A percentile compares a stretch with the other conserved stretches of the same genome.
phyloP scores from a whole-genome alignment of 129 eudicot species.

The Solidago caesia region DNA sequence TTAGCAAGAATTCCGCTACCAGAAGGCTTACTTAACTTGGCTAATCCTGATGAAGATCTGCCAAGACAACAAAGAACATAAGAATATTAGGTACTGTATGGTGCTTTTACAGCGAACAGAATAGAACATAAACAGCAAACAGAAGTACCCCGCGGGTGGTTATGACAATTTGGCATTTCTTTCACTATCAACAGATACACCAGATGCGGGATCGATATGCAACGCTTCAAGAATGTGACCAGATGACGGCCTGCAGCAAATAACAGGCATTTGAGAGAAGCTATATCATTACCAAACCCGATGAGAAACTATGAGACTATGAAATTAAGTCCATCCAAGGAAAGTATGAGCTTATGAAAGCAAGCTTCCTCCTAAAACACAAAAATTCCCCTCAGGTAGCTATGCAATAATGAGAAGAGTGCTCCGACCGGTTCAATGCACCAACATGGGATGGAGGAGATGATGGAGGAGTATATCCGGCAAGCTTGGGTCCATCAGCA shows the following conservation, averaged over 20 bases:
- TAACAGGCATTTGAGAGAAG: slow-evolving; percentile 41
- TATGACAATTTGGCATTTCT: slow-evolving; percentile 59
- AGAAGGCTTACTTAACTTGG: slow-evolving; percentile 78
- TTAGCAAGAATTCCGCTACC: slow-evolving; percentile 59
- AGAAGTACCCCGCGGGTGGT: slow-evolving; percentile 57
- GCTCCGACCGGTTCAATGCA: slow-evolving; percentile 96
- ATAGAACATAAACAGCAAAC: not conserved
- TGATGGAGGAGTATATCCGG: slow-evolving; percentile 86
- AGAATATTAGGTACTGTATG: not conserved
- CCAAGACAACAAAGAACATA: slow-evolving; percentile 23
- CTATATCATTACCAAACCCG: slow-evolving; percentile 20
- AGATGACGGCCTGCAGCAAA: slow-evolving; percentile 82
- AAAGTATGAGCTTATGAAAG: slow-evolving; percentile 40
- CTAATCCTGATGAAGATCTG: slow-evolving; percentile 82
- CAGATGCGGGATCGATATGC: slow-evolving; percentile 97
- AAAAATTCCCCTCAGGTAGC: slow-evolving; percentile 68
- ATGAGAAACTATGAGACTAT: slow-evolving; percentile 32
- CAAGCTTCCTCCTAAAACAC: slow-evolving; percentile 66
- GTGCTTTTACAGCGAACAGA: slow-evolving; percentile 6
- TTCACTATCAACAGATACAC: slow-evolving; percentile 77
- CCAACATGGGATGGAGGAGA: slow-evolving; percentile 81
- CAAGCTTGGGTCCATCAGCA: slow-evolving; percentile 64
- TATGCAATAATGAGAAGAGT: slow-evolving; percentile 86
- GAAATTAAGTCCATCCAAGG: slow-evolving; percentile 35
- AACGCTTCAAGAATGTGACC: slow-evolving; percentile 95